Base-by-base conservation (phyloP, 2,329 filamentous ascomycete species). In the Reticulascus tulasneorum region DNA sequence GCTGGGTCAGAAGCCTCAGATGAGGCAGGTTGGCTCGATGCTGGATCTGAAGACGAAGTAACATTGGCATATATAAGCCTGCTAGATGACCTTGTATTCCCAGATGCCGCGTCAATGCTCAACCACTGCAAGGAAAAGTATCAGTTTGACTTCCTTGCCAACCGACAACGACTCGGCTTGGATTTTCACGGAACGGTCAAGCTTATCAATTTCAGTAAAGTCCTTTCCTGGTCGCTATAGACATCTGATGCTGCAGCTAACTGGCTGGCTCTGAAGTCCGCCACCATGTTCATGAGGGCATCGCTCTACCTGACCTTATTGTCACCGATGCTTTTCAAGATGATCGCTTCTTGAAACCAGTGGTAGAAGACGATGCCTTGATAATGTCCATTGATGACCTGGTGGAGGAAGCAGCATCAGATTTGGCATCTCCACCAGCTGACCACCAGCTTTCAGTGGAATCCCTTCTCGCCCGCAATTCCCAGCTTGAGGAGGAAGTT, bases 351-450 rank as follows among this genome's bases (percentile, higher is more conserved):
- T 70, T 98, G 40, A 84, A 85, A 54, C 93, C 93, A 0, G 82
- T 89, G 5, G 64, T 98, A 7, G 83, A 93, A 40, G 88, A 96
- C 48, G 93, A 98, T 57, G 86, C 90, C 5, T 68, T 97, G 35
- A 77, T 98, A 21, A 89, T 94, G 55, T 86, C 78, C 37, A 70
- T 98, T 15, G 91, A 94, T 46, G 93, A 96, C 44, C 68, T 94
- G 10, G 56, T 59, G 13, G 69, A 73, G 9, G 63, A 69, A 23
- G 60, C 69, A 19, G 60, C 63, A 10, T 50, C 61, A 12, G 58
- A 51, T 3, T 47, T 30, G 9, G 29, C 44, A 36, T 16, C 34
- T 6, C 35, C 46, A 17, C 16, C 46, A 12, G 45, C 42, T 9
- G 35, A 40, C 6, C 22, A 28, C 6, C 35, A 48, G 48, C 33